Evolutionary conservation across 257 asterid genomes (phyloP).

Genomic region (Scutellaria barbata): DNA sequence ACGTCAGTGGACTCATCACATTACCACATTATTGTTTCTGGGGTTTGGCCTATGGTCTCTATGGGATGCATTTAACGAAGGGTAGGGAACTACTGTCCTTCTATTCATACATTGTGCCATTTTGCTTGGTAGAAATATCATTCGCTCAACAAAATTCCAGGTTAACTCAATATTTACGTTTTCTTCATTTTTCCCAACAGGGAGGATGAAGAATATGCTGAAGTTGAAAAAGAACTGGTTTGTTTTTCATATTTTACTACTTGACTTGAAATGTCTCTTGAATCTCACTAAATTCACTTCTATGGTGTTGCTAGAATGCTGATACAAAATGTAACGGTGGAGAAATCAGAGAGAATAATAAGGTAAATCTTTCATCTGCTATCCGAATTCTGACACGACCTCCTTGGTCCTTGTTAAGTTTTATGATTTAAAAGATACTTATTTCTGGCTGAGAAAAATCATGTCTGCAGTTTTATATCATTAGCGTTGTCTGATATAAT

Average conservation of each 20-base stretch:
- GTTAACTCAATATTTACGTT: conserved; percentile 15
- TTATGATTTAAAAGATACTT: background rate
- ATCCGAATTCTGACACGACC: conserved; percentile 3
- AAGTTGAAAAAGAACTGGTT: conserved; percentile 95
- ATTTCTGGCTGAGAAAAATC: conserved; percentile 18
- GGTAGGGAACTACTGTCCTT: conserved; percentile 51
- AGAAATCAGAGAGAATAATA: conserved; percentile 52
- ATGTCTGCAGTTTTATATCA: background rate
- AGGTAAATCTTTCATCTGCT: conserved; percentile 44
- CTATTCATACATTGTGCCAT: conserved; percentile 24
- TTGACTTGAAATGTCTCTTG: conserved; percentile 25
- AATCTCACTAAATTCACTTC: conserved; percentile 37
- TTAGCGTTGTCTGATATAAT: background rate
- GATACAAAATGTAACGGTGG: conserved; percentile 67
- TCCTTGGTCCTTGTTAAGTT: background rate
- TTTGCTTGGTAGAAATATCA: conserved; percentile 13
- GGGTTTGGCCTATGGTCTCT: conserved; percentile 98
- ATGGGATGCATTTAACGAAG: conserved; percentile 90
- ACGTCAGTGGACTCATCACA: conserved; percentile 96
- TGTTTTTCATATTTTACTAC: conserved; percentile 35
- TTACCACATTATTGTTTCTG: conserved; percentile 80
- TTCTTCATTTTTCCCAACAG: conserved; percentile 48
- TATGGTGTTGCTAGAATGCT: conserved; percentile 62
- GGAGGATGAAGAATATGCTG: conserved; percentile 81
- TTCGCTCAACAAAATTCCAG: conserved; percentile 18